Conservation (phyloP, 1,284 basidiomycete species). For the Tylopilus sp. region DNA sequence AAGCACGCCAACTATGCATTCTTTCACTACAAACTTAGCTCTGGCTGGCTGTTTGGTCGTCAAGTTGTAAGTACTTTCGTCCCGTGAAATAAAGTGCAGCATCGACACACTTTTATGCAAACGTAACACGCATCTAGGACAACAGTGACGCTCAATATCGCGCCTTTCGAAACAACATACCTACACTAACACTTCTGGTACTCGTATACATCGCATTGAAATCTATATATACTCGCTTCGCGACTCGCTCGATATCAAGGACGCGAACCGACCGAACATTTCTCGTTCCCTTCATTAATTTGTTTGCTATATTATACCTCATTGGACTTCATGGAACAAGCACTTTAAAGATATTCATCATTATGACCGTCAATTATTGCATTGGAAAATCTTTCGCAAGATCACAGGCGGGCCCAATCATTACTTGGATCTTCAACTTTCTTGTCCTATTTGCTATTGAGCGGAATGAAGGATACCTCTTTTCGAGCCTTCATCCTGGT, state of each 20-base stretch:
- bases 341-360: conserved; percentile 71
- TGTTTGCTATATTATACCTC: conserved; percentile 70
- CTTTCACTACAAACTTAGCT: conserved; percentile 59
- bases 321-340: conserved; percentile 85
- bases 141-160: conserved; percentile 85
- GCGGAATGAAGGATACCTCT: conserved; percentile 72
- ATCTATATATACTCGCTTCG: conserved; percentile 37
- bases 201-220: conserved; percentile 47
- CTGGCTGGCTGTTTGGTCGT: conserved; percentile 68
- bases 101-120: neutral
- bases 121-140: conserved; percentile 50
- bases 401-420: conserved; percentile 44
- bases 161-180: conserved; percentile 73
- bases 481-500: conserved; percentile 52
- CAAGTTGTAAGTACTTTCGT: conserved; percentile 50
- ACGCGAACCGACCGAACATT: conserved; percentile 34
- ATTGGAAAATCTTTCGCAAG: conserved; percentile 51
- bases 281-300: conserved; percentile 53
- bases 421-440: conserved; percentile 79
- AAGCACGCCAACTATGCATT: conserved; percentile 70
- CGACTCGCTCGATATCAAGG: conserved; percentile 25
- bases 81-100: neutral
- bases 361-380: conserved; percentile 70
- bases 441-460: conserved; percentile 78
- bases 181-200: conserved; percentile 54